A percentile compares a stretch with the other conserved stretches of the same genome.
Conservation (phyloP, 2,329 filamentous ascomycete species). For the Sporothrix variecibatus region DNA sequence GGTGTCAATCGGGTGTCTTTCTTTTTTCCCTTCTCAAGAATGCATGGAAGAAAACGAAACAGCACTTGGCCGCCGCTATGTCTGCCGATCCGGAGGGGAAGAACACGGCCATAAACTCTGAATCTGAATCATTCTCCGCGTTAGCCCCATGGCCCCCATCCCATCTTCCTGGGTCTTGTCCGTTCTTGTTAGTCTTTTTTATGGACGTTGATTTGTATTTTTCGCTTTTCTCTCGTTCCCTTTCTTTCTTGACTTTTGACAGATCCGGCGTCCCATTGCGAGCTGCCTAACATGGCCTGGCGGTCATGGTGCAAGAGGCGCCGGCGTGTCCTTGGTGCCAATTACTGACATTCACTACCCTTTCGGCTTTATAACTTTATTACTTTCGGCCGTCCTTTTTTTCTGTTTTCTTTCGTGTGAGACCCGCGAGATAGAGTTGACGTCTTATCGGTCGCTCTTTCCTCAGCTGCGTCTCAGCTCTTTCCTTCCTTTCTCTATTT, state of each 20-base stretch:
- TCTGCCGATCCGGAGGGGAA: constrained; percentile 3
- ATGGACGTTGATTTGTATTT: background rate
- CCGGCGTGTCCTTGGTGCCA: background rate
- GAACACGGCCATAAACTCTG: background rate
- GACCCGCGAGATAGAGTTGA: background rate
- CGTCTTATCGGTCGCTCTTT: background rate
- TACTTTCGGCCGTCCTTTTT: background rate
- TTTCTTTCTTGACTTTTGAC: background rate
- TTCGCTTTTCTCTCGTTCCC: background rate
- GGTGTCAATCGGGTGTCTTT: background rate
- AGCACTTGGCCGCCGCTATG: background rate
- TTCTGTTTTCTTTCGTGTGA: background rate
- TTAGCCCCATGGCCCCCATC: background rate
- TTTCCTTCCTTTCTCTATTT: background rate
- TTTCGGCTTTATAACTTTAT: background rate
- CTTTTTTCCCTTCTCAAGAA: background rate
- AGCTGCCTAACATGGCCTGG: constrained; percentile 17
- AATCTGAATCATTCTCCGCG: constrained; percentile 6
- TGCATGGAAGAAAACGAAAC: constrained; percentile 6
- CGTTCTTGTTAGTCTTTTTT: background rate
- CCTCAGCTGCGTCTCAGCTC: background rate
- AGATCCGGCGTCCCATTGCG: background rate
- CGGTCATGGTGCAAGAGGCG: background rate
- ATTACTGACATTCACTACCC: background rate
- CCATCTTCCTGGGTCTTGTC: background rate